Percentiles rank a stretch among this genome's conserved stretches.
phyloP scores from a whole-genome alignment of 2,329 filamentous ascomycete species.

The Aspergillus thermomutatus region DNA sequence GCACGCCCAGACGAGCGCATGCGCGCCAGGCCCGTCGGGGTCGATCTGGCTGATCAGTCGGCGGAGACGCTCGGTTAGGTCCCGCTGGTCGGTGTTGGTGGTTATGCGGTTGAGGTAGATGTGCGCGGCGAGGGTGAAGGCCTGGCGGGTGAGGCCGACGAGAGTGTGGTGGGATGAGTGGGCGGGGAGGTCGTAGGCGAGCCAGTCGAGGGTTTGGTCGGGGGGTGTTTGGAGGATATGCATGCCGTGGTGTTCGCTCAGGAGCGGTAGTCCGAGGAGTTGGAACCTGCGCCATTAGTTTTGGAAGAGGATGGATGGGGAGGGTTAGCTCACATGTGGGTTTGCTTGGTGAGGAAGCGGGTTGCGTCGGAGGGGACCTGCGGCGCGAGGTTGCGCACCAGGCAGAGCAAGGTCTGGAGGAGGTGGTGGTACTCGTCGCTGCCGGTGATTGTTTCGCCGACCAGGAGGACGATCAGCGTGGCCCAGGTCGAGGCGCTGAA shows the following conservation, averaged over 20 bases:
- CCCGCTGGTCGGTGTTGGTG: constrained; percentile 12
- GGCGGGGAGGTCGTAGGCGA: constrained; percentile 10
- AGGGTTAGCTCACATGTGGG: constrained; percentile 19
- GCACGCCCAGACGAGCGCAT: constrained; percentile 42
- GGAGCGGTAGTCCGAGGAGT: constrained; percentile 15
- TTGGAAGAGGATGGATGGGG: not conserved
- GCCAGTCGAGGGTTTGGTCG: constrained; percentile 14
- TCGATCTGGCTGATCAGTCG: constrained; percentile 27
- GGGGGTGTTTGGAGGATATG: constrained; percentile 5
- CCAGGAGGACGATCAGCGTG: constrained; percentile 20
- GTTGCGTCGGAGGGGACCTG: not conserved
- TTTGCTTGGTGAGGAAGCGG: constrained; percentile 16
- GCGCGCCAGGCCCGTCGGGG: constrained; percentile 28
- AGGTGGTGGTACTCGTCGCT: constrained; percentile 16
- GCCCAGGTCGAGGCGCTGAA: constrained; percentile 18
- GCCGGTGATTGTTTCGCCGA: constrained; percentile 24
- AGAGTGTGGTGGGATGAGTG: constrained; percentile 8
- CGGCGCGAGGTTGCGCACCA: constrained; percentile 9
- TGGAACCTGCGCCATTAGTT: constrained; percentile 11
- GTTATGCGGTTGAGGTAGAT: constrained; percentile 21
- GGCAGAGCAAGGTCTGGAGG: constrained; percentile 13
- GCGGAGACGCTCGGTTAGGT: constrained; percentile 29
- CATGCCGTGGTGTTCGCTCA: constrained; percentile 14
- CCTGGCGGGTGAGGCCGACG: constrained; percentile 9
- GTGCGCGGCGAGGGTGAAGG: constrained; percentile 20